These are phyloP conservation scores for Cenchrus purpureus DNA, from an alignment of 176 grass and related monocot species.

Conservation along the genomic window DNA sequence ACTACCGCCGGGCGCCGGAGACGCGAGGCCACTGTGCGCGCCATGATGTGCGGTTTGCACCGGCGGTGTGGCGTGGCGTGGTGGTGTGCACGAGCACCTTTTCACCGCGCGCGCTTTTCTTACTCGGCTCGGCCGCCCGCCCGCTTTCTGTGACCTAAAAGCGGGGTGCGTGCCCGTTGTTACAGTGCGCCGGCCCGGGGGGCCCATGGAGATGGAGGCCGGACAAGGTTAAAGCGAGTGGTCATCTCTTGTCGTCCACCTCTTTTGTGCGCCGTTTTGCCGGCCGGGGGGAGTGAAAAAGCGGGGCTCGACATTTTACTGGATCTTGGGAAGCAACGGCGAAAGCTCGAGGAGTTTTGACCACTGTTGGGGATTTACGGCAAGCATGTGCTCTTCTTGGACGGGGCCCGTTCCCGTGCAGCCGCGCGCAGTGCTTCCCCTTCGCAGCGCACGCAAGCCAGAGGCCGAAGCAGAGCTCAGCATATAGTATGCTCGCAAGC, in stretches of 20 bases:
- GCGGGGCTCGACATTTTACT: conserved; percentile 29
- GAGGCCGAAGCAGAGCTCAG: background rate
- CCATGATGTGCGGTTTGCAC: background rate
- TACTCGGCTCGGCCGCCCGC: background rate
- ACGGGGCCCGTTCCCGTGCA: conserved; percentile 15
- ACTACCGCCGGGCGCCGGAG: conserved; percentile 1
- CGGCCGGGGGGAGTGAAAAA: conserved; percentile 13
- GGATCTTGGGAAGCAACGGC: conserved; percentile 14
- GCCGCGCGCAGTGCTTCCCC: no score
- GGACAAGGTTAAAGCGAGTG: conserved; percentile 32
- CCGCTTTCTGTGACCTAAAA: conserved; percentile 39
- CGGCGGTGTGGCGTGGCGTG: background rate
- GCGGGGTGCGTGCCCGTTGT: background rate
- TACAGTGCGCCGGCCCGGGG: background rate
- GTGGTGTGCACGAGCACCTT: background rate
- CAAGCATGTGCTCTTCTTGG: background rate
- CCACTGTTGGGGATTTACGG: conserved; percentile 22
- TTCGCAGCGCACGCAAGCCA: background rate
- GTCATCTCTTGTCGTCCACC: conserved; percentile 30
- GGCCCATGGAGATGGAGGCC: background rate
- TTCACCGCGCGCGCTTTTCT: conserved; percentile 16
- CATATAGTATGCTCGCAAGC: background rate
- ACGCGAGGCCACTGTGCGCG: background rate
- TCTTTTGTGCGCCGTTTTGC: conserved; percentile 26
- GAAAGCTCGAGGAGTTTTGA: conserved; percentile 35